Evolutionary conservation across 2,329 filamentous ascomycete genomes (phyloP), one percentile per base, ranked within the genome.

Genomic region (Hypoxylon sp.): DNA sequence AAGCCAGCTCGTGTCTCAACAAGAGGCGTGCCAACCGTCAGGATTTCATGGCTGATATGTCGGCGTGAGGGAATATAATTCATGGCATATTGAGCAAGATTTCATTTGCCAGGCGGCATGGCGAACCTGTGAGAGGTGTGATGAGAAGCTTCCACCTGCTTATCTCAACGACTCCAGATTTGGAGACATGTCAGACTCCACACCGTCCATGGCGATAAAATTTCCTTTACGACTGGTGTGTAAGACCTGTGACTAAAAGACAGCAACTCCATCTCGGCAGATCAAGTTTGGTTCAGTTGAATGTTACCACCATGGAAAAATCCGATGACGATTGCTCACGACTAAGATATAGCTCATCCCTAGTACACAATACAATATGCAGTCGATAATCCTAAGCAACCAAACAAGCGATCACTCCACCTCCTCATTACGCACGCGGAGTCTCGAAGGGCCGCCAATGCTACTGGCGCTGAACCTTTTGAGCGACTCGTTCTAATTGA

Each of bases 401-500:
- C n/a, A n/a, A n/a, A n/a, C n/a, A n/a, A n/a, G n/a, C n/a, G n/a
- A 19, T 34, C 30, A 34, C 32, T 38, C 21, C 9, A 9, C 23
- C 3, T 34, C 19, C n/a, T 32, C 35, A 5, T 31, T 21, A 23
- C 4, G 11, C 8, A 6, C 6, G 9, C 30, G 46, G 36, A 40
- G 27, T 3, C 35, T 7, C 15, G 20, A 35, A 38, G 46, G 35
- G 17, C 42, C 41, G 19, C 46, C 16, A 16, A 13, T 45, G 25
- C 42, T 42, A 31, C 41, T 52, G 17, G 42, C 30, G 26, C 30
- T 42, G 36, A 36, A 42, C 34, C 13, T 36, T 35, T 41, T 40
- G 19, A 35, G n/a, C 16, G 34, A 40, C 12, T 40, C 25, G 19
- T 52, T 12, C 35, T 35, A 52, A 20, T 46, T 52, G 21, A 46